Percentiles rank a stretch among this genome's conserved stretches.
These are phyloP conservation scores for Gloeopeniophorella convolvens DNA, from an alignment of 768 basidiomycete species.

Conservation along the genomic window DNA sequence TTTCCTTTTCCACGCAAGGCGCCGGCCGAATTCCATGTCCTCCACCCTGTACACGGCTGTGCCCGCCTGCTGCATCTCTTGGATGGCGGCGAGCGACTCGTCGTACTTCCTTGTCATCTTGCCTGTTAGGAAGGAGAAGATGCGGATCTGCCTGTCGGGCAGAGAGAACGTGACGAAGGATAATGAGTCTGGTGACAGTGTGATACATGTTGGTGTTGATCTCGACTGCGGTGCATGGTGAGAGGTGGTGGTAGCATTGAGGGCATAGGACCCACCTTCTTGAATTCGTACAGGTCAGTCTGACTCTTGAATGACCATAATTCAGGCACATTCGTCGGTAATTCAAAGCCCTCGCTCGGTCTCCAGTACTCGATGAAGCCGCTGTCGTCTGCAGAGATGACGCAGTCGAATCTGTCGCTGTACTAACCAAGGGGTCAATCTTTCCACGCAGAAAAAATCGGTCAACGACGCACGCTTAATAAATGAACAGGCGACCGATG, in stretches of 20 bases:
- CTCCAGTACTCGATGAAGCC: conserved; percentile 98
- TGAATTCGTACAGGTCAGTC: conserved; percentile 96
- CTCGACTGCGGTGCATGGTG: conserved; percentile 53
- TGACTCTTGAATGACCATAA: conserved; percentile 88
- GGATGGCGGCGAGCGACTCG: conserved; percentile 85
- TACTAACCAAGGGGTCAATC: conserved; percentile 46
- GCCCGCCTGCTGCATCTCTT: conserved; percentile 99
- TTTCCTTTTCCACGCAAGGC: conserved; percentile 90
- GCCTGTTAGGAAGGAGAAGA: conserved; percentile 87
- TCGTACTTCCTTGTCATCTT: conserved; percentile 93
- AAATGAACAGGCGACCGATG: conserved; percentile 89
- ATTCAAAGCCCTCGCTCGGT: conserved; percentile 80
- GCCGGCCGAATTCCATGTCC: conserved; percentile 98
- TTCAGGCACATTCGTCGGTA: conserved; percentile 69
- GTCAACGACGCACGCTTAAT: conserved; percentile 49
- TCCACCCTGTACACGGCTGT: conserved; percentile 89
- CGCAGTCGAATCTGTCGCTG: conserved; percentile 82
- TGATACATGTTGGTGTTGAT: conserved; percentile 86
- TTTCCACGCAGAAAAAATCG: neutral
- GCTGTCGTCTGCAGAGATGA: conserved; percentile 89
- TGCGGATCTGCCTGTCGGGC: conserved; percentile 88
- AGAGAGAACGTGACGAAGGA: conserved; percentile 92
- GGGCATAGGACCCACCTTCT: conserved; percentile 57
- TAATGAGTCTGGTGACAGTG: conserved; percentile 81
- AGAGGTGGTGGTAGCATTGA: neutral